These are phyloP conservation scores for Aspergillus sp. DNA, from an alignment of 2,329 filamentous ascomycete genomes.

Conservation along the genomic window DNA sequence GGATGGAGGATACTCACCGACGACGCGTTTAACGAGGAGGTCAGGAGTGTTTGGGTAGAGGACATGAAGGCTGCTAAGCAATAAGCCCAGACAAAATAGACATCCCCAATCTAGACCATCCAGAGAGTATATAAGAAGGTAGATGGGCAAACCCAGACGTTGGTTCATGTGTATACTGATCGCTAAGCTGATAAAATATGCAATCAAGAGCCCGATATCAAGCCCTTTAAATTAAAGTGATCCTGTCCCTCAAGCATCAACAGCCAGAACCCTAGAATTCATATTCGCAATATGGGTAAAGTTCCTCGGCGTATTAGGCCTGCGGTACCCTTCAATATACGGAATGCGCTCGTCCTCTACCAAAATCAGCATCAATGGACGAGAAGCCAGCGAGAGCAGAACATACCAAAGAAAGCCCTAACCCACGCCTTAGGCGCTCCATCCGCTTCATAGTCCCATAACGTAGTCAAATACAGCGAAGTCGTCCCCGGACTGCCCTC, in stretches of 20 bases:
- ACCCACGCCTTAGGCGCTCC: slow-evolving; percentile 3
- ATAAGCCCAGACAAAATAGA: too few relatives aligned
- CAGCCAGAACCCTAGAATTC: not conserved
- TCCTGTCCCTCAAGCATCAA: not conserved
- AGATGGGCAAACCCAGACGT: too few relatives aligned
- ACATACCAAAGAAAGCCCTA: slow-evolving; percentile 2
- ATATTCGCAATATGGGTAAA: not conserved
- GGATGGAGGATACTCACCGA: too few relatives aligned
- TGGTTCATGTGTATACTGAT: too few relatives aligned
- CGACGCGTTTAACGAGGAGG: too few relatives aligned
- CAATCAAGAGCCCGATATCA: too few relatives aligned
- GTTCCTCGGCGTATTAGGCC: not conserved
- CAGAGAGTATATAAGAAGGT: too few relatives aligned
- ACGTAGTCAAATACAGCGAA: slow-evolving; percentile 2
- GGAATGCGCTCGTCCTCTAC: slow-evolving; percentile 9
- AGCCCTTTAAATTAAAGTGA: rapidly evolving
- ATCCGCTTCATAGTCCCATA: slow-evolving; percentile 1
- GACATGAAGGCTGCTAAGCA: too few relatives aligned
- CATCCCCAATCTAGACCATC: too few relatives aligned
- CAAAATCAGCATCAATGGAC: not conserved
- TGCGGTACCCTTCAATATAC: slow-evolving; percentile 5
- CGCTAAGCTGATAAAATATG: too few relatives aligned
- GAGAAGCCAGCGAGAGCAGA: not conserved
- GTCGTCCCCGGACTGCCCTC: not conserved
- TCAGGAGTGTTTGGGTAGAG: too few relatives aligned